These are phyloP conservation scores for Maudiozyma saulgeensis DNA, from an alignment of 805 yeast genomes.

Conservation along the genomic window DNA sequence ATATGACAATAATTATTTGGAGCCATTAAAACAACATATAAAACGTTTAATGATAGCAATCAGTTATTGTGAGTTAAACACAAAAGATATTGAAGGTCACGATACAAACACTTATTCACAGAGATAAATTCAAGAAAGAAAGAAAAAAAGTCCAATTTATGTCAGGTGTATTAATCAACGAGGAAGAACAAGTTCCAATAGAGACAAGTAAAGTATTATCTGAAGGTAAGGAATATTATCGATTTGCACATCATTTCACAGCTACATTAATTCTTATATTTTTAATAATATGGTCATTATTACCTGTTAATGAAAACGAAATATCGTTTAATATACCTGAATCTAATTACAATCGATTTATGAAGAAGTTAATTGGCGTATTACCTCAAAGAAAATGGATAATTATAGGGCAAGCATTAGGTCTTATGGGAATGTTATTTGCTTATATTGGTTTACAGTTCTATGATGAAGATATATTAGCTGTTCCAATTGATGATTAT, in stretches of 20 bases:
- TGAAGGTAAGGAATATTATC: constrained; percentile 55
- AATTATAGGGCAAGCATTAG: constrained; percentile 60
- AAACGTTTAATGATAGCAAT: too few relatives aligned
- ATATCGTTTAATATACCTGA: background rate
- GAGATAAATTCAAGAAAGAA: background rate
- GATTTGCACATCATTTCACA: constrained; percentile 73
- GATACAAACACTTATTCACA: background rate
- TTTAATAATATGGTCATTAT: constrained; percentile 65
- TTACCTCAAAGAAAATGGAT: constrained; percentile 95
- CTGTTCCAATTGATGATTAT: constrained; percentile 48
- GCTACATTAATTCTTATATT: constrained; percentile 45
- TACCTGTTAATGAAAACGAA: constrained; percentile 35
- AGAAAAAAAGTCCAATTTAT: background rate
- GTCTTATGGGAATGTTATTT: constrained; percentile 62
- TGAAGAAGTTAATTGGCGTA: constrained; percentile 24
- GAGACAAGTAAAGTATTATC: background rate
- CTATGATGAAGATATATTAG: constrained; percentile 69
- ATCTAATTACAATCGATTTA: constrained; percentile 2
- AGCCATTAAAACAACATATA: too few relatives aligned
- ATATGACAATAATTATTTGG: too few relatives aligned
- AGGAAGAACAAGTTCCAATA: background rate
- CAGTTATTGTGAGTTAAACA: too few relatives aligned
- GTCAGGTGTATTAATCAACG: background rate
- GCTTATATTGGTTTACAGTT: constrained; percentile 59
- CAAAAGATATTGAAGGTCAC: too few relatives aligned